Evolutionary conservation across 2,329 filamentous ascomycete species (phyloP).

Genomic region (Colletotrichum plurivorum): DNA sequence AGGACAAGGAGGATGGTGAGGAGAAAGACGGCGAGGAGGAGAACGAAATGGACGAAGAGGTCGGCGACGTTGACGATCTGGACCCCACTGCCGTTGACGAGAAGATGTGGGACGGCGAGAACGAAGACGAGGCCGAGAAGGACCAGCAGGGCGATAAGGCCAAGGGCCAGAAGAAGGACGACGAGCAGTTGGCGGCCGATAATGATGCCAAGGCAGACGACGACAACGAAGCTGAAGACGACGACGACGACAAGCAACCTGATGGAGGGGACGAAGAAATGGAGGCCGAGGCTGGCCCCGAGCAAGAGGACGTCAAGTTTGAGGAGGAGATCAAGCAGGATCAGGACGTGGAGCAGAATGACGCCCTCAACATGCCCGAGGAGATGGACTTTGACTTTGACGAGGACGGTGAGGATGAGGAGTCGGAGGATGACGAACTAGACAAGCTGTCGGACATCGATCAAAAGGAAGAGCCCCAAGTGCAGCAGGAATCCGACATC

Average conservation of each 20-base stretch:
- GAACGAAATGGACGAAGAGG: constrained; percentile 89
- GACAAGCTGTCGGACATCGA: constrained; percentile 71
- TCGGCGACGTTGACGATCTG: constrained; percentile 90
- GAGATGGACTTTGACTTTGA: constrained; percentile 90
- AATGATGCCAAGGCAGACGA: constrained; percentile 66
- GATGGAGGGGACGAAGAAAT: constrained; percentile 60
- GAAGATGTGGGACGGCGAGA: constrained; percentile 97
- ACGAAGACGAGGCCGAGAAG: constrained; percentile 83
- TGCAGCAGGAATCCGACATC: constrained; percentile 55
- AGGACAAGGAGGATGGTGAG: constrained; percentile 72
- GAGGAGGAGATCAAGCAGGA: constrained; percentile 75
- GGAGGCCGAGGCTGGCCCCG: constrained; percentile 73
- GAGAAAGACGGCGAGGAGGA: constrained; percentile 76
- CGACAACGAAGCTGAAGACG: constrained; percentile 59
- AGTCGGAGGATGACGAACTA: constrained; percentile 68
- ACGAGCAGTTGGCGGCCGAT: constrained; percentile 72
- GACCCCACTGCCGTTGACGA: constrained; percentile 94
- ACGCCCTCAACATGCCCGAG: constrained; percentile 87
- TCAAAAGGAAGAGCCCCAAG: constrained; percentile 50
- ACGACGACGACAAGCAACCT: constrained; percentile 55
- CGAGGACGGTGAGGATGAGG: constrained; percentile 73
- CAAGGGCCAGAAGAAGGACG: constrained; percentile 76
- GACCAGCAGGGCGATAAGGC: constrained; percentile 83
- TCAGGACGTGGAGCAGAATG: constrained; percentile 84
- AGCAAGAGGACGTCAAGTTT: constrained; percentile 68